Percentiles rank a stretch among this genome's conserved stretches.
Conservation (phyloP, 129 eudicot species). For the Artemisia tridentata region DNA sequence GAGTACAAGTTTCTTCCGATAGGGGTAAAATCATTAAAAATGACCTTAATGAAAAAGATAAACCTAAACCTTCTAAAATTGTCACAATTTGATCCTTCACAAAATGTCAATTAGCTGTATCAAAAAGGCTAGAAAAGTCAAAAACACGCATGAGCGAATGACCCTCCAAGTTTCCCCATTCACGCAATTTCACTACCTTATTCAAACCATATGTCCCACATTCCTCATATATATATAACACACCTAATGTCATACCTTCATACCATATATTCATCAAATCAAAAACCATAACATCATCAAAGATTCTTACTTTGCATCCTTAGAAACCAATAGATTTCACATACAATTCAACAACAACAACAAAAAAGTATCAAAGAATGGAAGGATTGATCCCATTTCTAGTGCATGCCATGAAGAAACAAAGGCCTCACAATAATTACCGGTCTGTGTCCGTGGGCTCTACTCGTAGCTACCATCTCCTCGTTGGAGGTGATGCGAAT, state of each 20-base stretch:
- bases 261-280: constrained; percentile 19
- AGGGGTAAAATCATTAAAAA: too few species aligned
- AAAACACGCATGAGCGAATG: constrained; percentile 6
- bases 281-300: constrained; percentile 8
- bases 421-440: constrained; percentile 39
- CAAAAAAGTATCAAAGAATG: constrained; percentile 16
- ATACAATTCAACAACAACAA: neutral
- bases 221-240: constrained; percentile 13
- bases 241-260: constrained; percentile 8
- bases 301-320: constrained; percentile 8
- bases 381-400: constrained; percentile 57
- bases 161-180: constrained; percentile 16
- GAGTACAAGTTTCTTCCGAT: too few species aligned
- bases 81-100: neutral
- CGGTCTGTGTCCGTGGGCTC: constrained; percentile 50
- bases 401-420: constrained; percentile 48
- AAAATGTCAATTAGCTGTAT: constrained; percentile 6
- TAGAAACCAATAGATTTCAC: neutral
- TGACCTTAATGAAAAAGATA: too few species aligned
- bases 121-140: constrained; percentile 21
- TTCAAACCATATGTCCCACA: constrained; percentile 28
- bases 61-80: neutral
- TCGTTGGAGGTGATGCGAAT: constrained; percentile 32
- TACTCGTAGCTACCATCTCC: constrained; percentile 46
- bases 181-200: constrained; percentile 1